Percentiles rank a stretch among this genome's conserved stretches.
phyloP scores from a whole-genome alignment of 495 filamentous ascomycete genomes.

The Talaromyces stipitatus region DNA sequence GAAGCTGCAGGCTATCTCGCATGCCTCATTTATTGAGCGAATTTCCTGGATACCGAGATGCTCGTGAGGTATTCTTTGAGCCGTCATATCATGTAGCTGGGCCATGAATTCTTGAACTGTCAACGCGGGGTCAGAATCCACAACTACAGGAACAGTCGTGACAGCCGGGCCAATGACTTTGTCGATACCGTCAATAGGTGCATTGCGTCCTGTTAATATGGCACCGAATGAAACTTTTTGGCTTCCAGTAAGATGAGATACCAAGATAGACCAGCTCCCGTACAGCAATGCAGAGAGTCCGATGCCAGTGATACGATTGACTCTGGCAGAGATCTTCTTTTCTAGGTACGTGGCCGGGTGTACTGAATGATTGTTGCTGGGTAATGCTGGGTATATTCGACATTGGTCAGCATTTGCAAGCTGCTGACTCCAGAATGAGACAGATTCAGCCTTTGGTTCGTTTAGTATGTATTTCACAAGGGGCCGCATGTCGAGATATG shows the following conservation, averaged over 20 bases:
- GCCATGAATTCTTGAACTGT: constrained; percentile 21
- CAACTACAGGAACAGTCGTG: constrained; percentile 16
- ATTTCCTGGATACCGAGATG: constrained; percentile 49
- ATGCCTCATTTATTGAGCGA: constrained; percentile 18
- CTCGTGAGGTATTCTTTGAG: constrained; percentile 43
- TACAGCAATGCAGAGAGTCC: constrained; percentile 34
- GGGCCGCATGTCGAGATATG: constrained; percentile 9
- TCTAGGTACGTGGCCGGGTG: background rate
- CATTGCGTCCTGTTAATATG: constrained; percentile 24
- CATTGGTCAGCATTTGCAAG: constrained; percentile 24
- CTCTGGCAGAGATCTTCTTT: too few relatives aligned
- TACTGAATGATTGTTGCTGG: constrained; percentile 34
- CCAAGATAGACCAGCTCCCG: constrained; percentile 29
- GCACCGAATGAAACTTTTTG: constrained; percentile 26
- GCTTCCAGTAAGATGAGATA: constrained; percentile 17
- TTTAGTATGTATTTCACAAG: constrained; percentile 15
- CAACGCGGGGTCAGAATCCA: background rate
- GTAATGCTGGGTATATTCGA: constrained; percentile 41
- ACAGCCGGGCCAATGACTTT: constrained; percentile 30
- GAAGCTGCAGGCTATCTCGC: constrained; percentile 27
- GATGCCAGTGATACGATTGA: too few relatives aligned
- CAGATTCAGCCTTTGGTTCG: constrained; percentile 5
- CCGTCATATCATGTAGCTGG: constrained; percentile 35
- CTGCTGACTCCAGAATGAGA: constrained; percentile 19
- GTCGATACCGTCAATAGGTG: constrained; percentile 21